Evolutionary conservation across 306 rosid species (phyloP).

Genomic region (Vigna mungo): DNA sequence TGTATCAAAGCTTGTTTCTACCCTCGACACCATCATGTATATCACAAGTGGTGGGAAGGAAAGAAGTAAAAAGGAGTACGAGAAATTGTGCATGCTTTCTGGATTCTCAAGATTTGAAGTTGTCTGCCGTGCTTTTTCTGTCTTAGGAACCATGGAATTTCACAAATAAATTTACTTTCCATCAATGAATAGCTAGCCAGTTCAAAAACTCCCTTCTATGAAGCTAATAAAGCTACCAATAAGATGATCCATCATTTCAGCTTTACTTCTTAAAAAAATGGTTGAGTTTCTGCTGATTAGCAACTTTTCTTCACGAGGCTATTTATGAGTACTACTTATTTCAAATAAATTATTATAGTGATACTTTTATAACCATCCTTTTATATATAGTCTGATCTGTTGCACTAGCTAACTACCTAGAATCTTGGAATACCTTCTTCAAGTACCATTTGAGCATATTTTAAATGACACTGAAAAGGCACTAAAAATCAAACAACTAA

Average conservation of each 20-base stretch:
- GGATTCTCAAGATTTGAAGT: conserved; percentile 13
- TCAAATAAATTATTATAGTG: too few relatives aligned
- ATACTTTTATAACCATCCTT: too few relatives aligned
- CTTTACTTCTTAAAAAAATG: background rate
- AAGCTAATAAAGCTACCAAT: background rate
- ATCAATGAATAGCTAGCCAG: background rate
- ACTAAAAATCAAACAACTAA: too few relatives aligned
- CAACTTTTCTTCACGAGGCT: too few relatives aligned
- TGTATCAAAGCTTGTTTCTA: background rate
- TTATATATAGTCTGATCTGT: too few relatives aligned
- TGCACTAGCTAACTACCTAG: too few relatives aligned
- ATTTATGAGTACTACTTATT: too few relatives aligned
- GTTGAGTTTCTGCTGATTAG: background rate
- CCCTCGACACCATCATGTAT: background rate
- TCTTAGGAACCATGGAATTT: background rate
- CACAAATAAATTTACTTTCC: background rate
- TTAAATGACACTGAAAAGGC: too few relatives aligned
- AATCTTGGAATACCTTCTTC: too few relatives aligned
- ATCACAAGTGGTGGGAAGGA: background rate
- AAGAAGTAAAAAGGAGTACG: background rate
- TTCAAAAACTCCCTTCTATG: background rate
- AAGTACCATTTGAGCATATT: too few relatives aligned
- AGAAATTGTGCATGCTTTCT: conserved; percentile 20
- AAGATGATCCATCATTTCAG: background rate
- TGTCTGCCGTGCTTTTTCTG: background rate